Base-by-base conservation (phyloP, 257 asterid genomes). In the Gynochthodes officinalis region DNA sequence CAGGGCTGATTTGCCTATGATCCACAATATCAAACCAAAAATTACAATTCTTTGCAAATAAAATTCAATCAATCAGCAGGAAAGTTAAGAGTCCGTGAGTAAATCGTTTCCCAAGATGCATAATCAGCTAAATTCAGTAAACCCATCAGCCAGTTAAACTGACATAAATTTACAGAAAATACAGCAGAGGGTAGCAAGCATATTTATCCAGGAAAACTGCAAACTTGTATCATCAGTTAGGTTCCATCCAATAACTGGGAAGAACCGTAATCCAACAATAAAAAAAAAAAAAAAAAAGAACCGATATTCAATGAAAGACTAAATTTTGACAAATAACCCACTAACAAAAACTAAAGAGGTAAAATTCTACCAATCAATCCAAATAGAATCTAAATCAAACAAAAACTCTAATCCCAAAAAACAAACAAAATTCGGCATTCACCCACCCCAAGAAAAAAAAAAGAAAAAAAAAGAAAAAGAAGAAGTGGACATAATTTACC, bases 1-100 rank as follows among this genome's bases (percentile, higher is more conserved):
- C 82, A 91, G 83, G 82, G 76, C 86, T 25, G 99, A 89, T 74
- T 80, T 81, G 75, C 87, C 99, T 94, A 71, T 67, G 59, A 32
- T 43, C 74, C 75, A 72, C 55, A 35, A 52, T 0, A 33, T 53
- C 19, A 18, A 64, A 35, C 23, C 35, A 73, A 46, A 43, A 42
- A 23, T 55, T 49, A 35, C 43, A 52, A 35, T 32, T 16, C n/a
- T 21, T 61, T 5, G 13, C 12, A 35, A 28, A 9, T 27, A 43
- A 21, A 25, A 11, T 33, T 16, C 64, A 69, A 69, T 12, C 18
- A 40, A 18, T 37, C 54, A 64, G 7, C 13, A 28, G n/a, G 12
- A 33, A 0, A 32, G 30, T 16, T 18, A 13, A 35, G 33, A 48
- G 5, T 3, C 11, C 14, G 35, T 39, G 18, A 37, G 69, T 40